Percentiles rank a stretch among this genome's conserved stretches.
Evolutionary conservation across 352 stramenopile species (phyloP).

Genomic region (Globisporangium yorkense): DNA sequence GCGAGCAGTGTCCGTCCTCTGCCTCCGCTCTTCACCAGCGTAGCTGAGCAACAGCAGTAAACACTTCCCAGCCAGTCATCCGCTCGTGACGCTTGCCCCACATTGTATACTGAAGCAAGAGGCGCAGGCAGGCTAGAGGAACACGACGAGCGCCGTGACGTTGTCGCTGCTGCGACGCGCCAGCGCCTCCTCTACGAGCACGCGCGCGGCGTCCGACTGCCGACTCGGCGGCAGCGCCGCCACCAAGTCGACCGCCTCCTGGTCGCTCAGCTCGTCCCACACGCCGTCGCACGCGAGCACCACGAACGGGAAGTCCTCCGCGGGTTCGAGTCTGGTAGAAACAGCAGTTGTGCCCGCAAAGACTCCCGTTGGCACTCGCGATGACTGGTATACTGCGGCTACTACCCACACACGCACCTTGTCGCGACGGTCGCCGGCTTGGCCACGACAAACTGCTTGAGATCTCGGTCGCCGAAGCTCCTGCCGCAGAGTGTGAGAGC

Average conservation of each 20-base stretch:
- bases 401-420: conserved; percentile 16
- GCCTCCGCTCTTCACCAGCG: too few relatives aligned
- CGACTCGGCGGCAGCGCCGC: conserved; percentile 23
- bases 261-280: conserved; percentile 72
- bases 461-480: conserved; percentile 69
- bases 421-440: conserved; percentile 39
- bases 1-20: too few relatives aligned
- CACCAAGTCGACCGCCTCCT: conserved; percentile 71
- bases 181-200: conserved; percentile 53
- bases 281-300: conserved; percentile 77
- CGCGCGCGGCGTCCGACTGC: conserved; percentile 37
- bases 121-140: conserved; percentile 24
- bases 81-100: too few relatives aligned
- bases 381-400: background rate
- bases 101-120: too few relatives aligned
- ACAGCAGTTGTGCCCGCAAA: background rate
- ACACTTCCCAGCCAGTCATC: too few relatives aligned
- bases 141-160: conserved; percentile 72
- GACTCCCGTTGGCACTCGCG: background rate
- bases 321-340: conserved; percentile 30
- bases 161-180: conserved; percentile 63
- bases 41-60: too few relatives aligned
- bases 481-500: conserved; percentile 15
- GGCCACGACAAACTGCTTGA: conserved; percentile 69
- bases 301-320: conserved; percentile 51